Base-by-base conservation (phyloP, 257 asterid genomes). In the Hygrophila difformis region DNA sequence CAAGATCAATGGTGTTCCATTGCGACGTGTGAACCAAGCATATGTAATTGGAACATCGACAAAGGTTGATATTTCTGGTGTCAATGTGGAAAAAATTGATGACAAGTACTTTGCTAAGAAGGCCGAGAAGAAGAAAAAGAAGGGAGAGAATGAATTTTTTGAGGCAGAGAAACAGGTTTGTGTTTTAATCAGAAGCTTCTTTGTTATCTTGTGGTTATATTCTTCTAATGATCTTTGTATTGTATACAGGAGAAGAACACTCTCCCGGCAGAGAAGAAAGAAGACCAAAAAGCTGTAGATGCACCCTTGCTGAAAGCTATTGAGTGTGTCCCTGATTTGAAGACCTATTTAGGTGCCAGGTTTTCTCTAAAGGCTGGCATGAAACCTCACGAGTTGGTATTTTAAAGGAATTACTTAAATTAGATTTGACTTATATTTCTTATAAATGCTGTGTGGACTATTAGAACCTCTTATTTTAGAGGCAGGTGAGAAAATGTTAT, bases 371-470 rank as follows among this genome's bases (percentile, higher is more conserved):
- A 68, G 61, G 74, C 73, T 4, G 91, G 94, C 47, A 65, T 57
- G 72, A 82, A 78, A 41, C 88, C 89, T 5, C 93, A 78, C 41
- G 93, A 78, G 77, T 59, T 82, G 55, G 83, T 68, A 18, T 78
- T 63, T 26, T 68, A 75, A 76, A 54, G 37, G 37, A 5, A 33
- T 9, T 33, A n/a, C n/a, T n/a, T n/a, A n/a, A n/a, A n/a, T n/a
- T n/a, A n/a, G n/a, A n/a, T n/a, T n/a, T n/a, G n/a, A n/a, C n/a
- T n/a, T n/a, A n/a, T n/a, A n/a, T n/a, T n/a, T n/a, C n/a, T n/a
- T n/a, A n/a, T n/a, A n/a, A n/a, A n/a, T n/a, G n/a, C n/a, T n/a
- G n/a, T n/a, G n/a, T n/a, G n/a, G n/a, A n/a, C n/a, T n/a, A n/a
- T n/a, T n/a, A n/a, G n/a, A n/a, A n/a, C n/a, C n/a, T n/a, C n/a